Conservation (phyloP, 129 eudicot species). For the Lactuca saligna region DNA sequence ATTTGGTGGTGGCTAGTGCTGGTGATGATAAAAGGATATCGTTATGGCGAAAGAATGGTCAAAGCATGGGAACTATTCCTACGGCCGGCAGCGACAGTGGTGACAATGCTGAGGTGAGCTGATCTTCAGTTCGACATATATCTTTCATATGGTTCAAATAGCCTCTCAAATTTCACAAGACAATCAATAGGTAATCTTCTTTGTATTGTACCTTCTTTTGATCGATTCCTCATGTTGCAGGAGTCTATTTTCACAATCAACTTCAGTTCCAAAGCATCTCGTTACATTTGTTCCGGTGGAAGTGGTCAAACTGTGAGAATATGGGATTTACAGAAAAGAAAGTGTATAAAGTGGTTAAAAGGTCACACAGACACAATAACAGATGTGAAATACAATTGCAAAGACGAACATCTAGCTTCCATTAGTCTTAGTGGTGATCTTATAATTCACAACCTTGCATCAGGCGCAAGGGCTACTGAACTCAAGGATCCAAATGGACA, state of each 20-base stretch:
- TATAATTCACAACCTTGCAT: conserved; percentile 90
- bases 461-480: conserved; percentile 82
- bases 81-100: conserved; percentile 55
- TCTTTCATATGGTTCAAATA: neutral
- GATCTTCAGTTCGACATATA: neutral
- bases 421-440: conserved; percentile 84
- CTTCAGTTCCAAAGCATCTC: conserved; percentile 89
- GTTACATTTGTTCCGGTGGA: conserved; percentile 94
- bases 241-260: conserved; percentile 77
- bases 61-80: conserved; percentile 76
- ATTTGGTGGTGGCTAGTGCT: conserved; percentile 95
- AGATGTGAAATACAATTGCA: conserved; percentile 84
- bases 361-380: conserved; percentile 93
- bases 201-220: neutral
- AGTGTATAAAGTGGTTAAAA: conserved; percentile 91
- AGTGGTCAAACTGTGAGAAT: conserved; percentile 91
- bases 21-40: conserved; percentile 83
- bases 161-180: neutral
- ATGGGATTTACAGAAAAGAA: conserved; percentile 96
- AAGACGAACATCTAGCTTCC: conserved; percentile 96
- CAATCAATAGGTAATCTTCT: neutral
- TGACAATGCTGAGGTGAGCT: conserved; percentile 66
- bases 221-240: conserved; percentile 27
- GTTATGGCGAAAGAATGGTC: conserved; percentile 77
- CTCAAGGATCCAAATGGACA: conserved; percentile 89